Percentiles rank a stretch among this genome's conserved stretches.
These are phyloP conservation scores for Paralagenidium karlingii DNA, from an alignment of 352 stramenopile genomes.

Conservation along the genomic window DNA sequence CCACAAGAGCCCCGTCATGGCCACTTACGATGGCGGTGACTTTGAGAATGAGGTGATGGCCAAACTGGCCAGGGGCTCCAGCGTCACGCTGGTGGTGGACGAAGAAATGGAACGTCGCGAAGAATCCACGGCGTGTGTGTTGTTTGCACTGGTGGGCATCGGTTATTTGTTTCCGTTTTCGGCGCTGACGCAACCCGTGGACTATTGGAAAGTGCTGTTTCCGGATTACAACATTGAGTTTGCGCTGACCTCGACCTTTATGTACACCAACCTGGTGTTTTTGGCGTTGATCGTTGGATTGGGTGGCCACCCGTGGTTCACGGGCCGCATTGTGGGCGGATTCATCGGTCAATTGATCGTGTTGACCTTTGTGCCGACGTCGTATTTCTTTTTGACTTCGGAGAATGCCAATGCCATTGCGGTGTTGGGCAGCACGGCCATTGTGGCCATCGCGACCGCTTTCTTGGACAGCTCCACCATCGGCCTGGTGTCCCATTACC, in stretches of 20 bases:
- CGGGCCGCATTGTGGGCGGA: slow-evolving; percentile 58
- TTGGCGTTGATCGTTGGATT: slow-evolving; percentile 53
- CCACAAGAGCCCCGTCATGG: slow-evolving; percentile 19
- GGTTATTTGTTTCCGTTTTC: slow-evolving; percentile 84
- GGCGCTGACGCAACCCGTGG: slow-evolving; percentile 77
- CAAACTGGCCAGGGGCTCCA: slow-evolving; percentile 5
- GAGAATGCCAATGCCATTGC: slow-evolving; percentile 52
- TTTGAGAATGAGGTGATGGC: slow-evolving; percentile 6
- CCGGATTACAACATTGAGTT: slow-evolving; percentile 83
- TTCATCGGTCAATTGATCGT: slow-evolving; percentile 62
- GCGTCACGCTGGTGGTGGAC: too few species aligned
- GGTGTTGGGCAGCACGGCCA: slow-evolving; percentile 48
- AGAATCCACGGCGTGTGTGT: slow-evolving; percentile 31
- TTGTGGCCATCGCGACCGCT: slow-evolving; percentile 56
- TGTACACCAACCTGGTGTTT: slow-evolving; percentile 73
- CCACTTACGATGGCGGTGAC: slow-evolving; percentile 7
- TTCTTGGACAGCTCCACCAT: slow-evolving; percentile 80
- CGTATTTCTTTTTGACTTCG: slow-evolving; percentile 54
- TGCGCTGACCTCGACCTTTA: slow-evolving; percentile 67
- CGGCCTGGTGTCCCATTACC: slow-evolving; percentile 70
- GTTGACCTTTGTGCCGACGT: slow-evolving; percentile 61
- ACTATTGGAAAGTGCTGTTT: slow-evolving; percentile 81
- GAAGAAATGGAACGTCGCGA: slow-evolving; percentile 27
- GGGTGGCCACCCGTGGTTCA: slow-evolving; percentile 49
- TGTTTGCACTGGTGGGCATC: slow-evolving; percentile 63